A percentile compares a stretch with the other conserved stretches of the same genome.
phyloP scores from a whole-genome alignment of 2,329 filamentous ascomycete genomes.

The Myrmaecium sp. region DNA sequence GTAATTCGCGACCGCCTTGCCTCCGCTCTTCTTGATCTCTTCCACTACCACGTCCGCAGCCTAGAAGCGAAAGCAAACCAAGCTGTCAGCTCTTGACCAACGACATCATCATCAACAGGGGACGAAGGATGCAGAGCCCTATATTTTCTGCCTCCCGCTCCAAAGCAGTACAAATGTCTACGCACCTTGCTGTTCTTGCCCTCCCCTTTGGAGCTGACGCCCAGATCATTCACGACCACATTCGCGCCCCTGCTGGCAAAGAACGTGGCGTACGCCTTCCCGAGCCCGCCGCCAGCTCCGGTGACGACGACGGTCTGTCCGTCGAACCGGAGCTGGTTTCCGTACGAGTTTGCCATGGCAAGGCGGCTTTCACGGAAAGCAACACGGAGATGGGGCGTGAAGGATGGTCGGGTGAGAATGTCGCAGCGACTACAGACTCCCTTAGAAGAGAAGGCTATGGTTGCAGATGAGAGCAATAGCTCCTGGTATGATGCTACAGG shows the following conservation, averaged over 20 bases:
- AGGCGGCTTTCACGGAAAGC: too few species aligned
- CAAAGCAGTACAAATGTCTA: constrained; percentile 1
- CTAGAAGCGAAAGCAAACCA: constrained; percentile 32
- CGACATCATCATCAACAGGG: background rate
- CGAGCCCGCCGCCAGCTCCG: constrained; percentile 67
- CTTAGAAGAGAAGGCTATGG: background rate
- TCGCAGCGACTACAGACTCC: background rate
- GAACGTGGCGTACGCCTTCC: constrained; percentile 72
- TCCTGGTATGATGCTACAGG: too few species aligned
- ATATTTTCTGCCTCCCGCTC: background rate
- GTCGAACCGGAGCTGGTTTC: constrained; percentile 60
- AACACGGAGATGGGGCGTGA: too few species aligned
- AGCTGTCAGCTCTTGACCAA: background rate
- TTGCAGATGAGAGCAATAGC: too few species aligned
- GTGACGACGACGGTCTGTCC: constrained; percentile 81
- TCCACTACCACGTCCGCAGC: constrained; percentile 69
- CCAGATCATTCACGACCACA: constrained; percentile 93
- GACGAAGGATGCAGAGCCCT: background rate
- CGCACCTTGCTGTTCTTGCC: constrained; percentile 69
- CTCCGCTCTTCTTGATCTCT: constrained; percentile 72
- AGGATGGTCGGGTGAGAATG: constrained; percentile 4
- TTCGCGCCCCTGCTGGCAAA: constrained; percentile 84
- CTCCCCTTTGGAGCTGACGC: constrained; percentile 84
- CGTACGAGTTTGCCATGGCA: too few species aligned
- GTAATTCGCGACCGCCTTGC: constrained; percentile 96